Conservation (phyloP, 148 eudicot genomes). For the Chenopodium formosanum region DNA sequence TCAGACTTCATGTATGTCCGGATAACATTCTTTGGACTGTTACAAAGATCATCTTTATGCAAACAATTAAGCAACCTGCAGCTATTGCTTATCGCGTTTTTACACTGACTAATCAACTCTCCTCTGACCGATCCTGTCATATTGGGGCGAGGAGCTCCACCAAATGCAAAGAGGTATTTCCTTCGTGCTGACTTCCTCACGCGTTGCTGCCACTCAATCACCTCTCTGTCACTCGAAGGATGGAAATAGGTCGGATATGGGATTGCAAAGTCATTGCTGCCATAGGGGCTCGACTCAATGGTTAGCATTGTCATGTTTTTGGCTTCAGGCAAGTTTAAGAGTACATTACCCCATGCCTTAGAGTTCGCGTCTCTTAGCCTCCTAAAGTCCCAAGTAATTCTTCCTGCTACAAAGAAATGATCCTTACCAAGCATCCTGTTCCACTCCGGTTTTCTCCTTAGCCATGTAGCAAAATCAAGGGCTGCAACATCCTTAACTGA, state of each 20-base stretch:
- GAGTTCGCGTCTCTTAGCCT: slow-evolving; percentile 7
- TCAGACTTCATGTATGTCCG: slow-evolving; percentile 25
- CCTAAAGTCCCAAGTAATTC: slow-evolving; percentile 44
- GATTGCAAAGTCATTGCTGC: slow-evolving; percentile 34
- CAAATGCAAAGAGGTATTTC: slow-evolving; percentile 33
- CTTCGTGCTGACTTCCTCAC: slow-evolving; percentile 29
- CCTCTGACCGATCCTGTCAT: slow-evolving; percentile 24
- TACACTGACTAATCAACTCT: slow-evolving; percentile 40
- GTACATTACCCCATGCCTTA: slow-evolving; percentile 39
- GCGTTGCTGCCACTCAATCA: slow-evolving; percentile 38
- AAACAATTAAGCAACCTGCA: slow-evolving; percentile 33
- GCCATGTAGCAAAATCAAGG: slow-evolving; percentile 30
- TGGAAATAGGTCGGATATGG: slow-evolving; percentile 56
- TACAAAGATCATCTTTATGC: slow-evolving; percentile 16
- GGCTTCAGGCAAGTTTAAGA: slow-evolving; percentile 34
- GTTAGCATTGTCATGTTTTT: slow-evolving; percentile 38
- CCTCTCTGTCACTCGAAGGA: slow-evolving; percentile 32
- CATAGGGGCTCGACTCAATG: slow-evolving; percentile 36
- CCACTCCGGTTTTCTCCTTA: slow-evolving; percentile 44
- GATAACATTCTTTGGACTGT: slow-evolving; percentile 22
- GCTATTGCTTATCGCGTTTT: neutral
- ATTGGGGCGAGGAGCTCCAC: slow-evolving; percentile 37
- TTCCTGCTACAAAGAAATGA: slow-evolving; percentile 43
- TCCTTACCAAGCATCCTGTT: slow-evolving; percentile 25
- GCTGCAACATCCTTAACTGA: slow-evolving; percentile 27